Evolutionary conservation across 495 filamentous ascomycete species (phyloP).

Genomic region (Hypoxylon subgilvum): DNA sequence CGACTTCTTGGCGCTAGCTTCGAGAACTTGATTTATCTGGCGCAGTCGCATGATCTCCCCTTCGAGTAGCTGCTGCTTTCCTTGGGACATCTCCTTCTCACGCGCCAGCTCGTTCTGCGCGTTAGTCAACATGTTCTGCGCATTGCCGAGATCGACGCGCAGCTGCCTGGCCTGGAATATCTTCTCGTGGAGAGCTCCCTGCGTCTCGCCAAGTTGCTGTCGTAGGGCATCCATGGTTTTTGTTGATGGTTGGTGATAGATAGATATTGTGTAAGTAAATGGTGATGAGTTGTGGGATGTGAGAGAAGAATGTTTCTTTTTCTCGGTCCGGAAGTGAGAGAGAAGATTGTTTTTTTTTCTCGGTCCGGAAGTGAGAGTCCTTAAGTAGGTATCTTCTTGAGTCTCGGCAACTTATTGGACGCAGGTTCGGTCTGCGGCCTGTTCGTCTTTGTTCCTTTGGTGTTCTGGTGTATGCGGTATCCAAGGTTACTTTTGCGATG

Average conservation of each 20-base stretch:
- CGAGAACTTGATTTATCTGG: background rate
- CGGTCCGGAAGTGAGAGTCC: too few species aligned
- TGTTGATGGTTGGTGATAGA: background rate
- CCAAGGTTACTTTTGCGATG: too few species aligned
- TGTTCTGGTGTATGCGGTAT: too few species aligned
- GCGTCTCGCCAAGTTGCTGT: slow-evolving; percentile 37
- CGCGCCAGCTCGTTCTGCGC: too few species aligned
- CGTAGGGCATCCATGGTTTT: slow-evolving; percentile 38
- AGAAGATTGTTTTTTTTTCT: too few species aligned
- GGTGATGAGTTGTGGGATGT: too few species aligned
- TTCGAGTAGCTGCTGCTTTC: slow-evolving; percentile 25
- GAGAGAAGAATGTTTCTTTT: too few species aligned
- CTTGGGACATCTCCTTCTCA: slow-evolving; percentile 27
- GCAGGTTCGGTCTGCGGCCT: too few species aligned
- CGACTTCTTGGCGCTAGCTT: background rate
- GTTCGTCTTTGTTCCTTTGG: too few species aligned
- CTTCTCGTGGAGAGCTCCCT: slow-evolving; percentile 34
- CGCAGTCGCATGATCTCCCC: slow-evolving; percentile 21
- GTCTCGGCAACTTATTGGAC: too few species aligned
- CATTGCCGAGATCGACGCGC: slow-evolving; percentile 8
- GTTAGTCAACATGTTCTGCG: slow-evolving; percentile 17
- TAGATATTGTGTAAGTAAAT: background rate
- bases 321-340: too few species aligned
- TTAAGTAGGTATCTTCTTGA: too few species aligned
- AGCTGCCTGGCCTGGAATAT: slow-evolving; percentile 27